Percentiles rank a stretch among this genome's conserved stretches.
phyloP scores from a whole-genome alignment of 345 rosid genomes.

The Moringa oleifera region DNA sequence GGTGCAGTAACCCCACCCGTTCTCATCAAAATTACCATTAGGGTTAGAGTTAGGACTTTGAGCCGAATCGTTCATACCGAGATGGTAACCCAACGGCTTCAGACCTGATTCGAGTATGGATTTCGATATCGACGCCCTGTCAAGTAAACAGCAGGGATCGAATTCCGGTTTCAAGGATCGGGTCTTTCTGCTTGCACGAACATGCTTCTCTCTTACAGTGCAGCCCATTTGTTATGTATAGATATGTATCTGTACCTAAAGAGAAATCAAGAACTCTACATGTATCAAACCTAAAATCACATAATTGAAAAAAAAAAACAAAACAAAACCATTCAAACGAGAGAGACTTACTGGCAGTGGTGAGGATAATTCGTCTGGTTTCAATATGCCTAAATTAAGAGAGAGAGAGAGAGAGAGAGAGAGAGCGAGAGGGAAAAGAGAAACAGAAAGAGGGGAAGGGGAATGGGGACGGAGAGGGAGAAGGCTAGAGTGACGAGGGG shows the following conservation, averaged over 20 bases:
- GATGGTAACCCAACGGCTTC: slow-evolving; percentile 44
- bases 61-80: slow-evolving; percentile 38
- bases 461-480: too few relatives aligned
- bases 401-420: too few relatives aligned
- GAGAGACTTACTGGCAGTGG: too few relatives aligned
- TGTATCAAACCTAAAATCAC: too few relatives aligned
- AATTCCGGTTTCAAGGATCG: slow-evolving; percentile 57
- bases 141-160: slow-evolving; percentile 53
- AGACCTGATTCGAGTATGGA: slow-evolving; percentile 56
- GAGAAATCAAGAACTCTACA: not conserved
- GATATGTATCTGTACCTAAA: not conserved
- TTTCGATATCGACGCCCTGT: slow-evolving; percentile 39
- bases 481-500: too few relatives aligned
- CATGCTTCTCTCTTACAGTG: slow-evolving; percentile 57
- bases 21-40: slow-evolving; percentile 41
- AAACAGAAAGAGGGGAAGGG: too few relatives aligned
- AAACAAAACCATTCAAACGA: too few relatives aligned
- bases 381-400: too few relatives aligned
- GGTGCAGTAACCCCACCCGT: slow-evolving; percentile 77
- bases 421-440: too few relatives aligned
- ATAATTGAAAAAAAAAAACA: too few relatives aligned
- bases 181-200: slow-evolving; percentile 45
- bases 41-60: slow-evolving; percentile 26
- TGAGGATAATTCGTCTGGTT: too few relatives aligned
- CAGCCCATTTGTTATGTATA: slow-evolving; percentile 46